These are phyloP conservation scores for Daldinia sp. DNA, from an alignment of 2,329 filamentous ascomycete genomes.

Conservation along the genomic window DNA sequence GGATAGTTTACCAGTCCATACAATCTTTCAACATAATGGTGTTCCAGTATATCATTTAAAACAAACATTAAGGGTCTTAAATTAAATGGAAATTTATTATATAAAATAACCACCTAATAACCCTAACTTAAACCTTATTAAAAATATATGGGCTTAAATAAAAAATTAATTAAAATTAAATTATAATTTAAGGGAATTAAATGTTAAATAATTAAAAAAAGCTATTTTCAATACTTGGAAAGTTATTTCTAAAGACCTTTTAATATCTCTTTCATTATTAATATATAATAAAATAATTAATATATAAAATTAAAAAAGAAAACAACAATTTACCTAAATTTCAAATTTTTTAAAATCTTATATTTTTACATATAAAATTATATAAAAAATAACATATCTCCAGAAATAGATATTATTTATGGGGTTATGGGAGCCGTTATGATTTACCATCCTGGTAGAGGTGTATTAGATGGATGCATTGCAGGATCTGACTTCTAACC, in stretches of 20 bases:
- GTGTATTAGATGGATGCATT: slow-evolving; percentile 37
- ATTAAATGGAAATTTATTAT: neutral
- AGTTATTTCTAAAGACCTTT: neutral
- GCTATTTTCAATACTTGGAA: neutral
- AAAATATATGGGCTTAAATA: neutral
- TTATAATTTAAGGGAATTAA: neutral
- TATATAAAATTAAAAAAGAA: neutral
- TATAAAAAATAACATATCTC: neutral
- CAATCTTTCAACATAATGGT: neutral
- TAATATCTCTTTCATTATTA: neutral
- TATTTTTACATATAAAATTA: neutral
- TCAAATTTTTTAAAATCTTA: neutral
- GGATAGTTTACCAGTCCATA: neutral
- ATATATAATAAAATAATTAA: neutral
- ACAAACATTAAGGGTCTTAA: neutral
- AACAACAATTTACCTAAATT: neutral
- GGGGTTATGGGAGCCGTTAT: too few relatives aligned
- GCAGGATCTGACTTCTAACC: slow-evolving; percentile 36
- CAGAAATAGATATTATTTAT: neutral
- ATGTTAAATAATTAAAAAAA: neutral
- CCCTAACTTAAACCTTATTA: neutral
- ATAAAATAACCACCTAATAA: neutral
- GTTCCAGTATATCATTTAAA: neutral
- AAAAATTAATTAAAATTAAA: neutral
- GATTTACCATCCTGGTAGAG: too few relatives aligned